Evolutionary conservation across 768 basidiomycete genomes (phyloP).

Genomic region (Lanmaoa pseudosensibilis): DNA sequence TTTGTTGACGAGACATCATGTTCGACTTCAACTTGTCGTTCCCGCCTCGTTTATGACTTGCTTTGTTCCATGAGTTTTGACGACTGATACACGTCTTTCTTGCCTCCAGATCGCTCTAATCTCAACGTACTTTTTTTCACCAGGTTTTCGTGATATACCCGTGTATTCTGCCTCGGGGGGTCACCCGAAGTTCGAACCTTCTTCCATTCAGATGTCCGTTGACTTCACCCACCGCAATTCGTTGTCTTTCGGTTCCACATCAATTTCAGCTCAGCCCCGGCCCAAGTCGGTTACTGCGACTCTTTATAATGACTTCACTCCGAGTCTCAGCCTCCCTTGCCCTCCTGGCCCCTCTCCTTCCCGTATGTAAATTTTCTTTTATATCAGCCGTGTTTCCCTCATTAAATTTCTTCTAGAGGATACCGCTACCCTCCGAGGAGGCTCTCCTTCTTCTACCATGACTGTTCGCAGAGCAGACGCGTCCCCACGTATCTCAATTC

Average conservation of each 20-base stretch:
- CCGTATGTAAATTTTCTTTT: slow-evolving; percentile 21
- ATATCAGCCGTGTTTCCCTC: slow-evolving; percentile 35
- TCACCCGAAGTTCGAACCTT: neutral
- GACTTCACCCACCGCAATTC: slow-evolving; percentile 19
- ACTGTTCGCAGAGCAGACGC: slow-evolving; percentile 28
- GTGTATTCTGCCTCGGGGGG: slow-evolving; percentile 18
- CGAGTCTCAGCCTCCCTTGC: neutral
- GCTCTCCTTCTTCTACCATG: slow-evolving; percentile 35
- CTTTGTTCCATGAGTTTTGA: slow-evolving; percentile 33
- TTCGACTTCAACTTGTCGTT: slow-evolving; percentile 20
- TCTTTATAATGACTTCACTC: slow-evolving; percentile 23
- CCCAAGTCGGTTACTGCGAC: slow-evolving; percentile 15
- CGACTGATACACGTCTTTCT: slow-evolving; percentile 29
- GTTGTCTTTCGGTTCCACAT: slow-evolving; percentile 15
- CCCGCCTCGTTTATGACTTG: slow-evolving; percentile 27
- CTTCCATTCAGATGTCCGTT: slow-evolving; percentile 24
- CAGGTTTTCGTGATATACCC: slow-evolving; percentile 11
- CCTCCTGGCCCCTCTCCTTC: slow-evolving; percentile 4
- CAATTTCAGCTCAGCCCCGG: slow-evolving; percentile 12
- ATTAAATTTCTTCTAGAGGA: slow-evolving; percentile 28
- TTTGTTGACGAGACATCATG: slow-evolving; percentile 22
- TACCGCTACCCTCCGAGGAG: slow-evolving; percentile 8
- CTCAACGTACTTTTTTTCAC: slow-evolving; percentile 2
- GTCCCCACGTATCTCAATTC: slow-evolving; percentile 16
- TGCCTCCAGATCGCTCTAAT: slow-evolving; percentile 8